Evolutionary conservation across 1,284 basidiomycete genomes (phyloP), one percentile per base, ranked within the genome.

Genomic region (Cryptococcus floricola): DNA sequence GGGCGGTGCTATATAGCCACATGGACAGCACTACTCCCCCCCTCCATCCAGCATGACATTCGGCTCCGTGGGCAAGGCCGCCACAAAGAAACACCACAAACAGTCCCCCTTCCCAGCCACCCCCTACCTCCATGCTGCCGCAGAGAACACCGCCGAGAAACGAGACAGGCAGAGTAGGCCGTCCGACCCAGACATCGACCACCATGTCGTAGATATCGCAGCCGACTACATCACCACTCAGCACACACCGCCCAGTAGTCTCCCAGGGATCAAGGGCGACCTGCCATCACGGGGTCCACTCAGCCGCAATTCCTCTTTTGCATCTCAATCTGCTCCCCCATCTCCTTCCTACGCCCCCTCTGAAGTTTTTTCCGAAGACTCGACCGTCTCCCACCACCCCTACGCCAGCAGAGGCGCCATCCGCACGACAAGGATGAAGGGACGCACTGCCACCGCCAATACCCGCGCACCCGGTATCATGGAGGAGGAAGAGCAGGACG

Each of bases 31-130:
- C n/a, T n/a, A n/a, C n/a, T n/a, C n/a, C n/a, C n/a, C n/a, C n/a
- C n/a, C n/a, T n/a, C n/a, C n/a, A n/a, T n/a, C n/a, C 23, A 23
- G 23, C 23, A 37, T 38, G 37, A 23, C 48, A 34, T 34, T 34
- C 31, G 31, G 31, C 31, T 34, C 31, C 1, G 25, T 39, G 44
- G 42, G 18, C 14, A 56, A 52, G 55, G 55, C 48, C 0, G 51
- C 47, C 18, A 12, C 25, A 23, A 50, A 39, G 23, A 50, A 50
- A 34, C 31, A 8, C n/a, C 48, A 34, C 19, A 59, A 54, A 45
- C 47, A 54, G 18, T 56, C 58, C 10, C 58, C 55, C 41, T 59
- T 59, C 53, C 58, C 58, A 27, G 47, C 51, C n/a, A 59, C 58
- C 10, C 58, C 58, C 18, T 59, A 48, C 28, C 39, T 59, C 13